phyloP scores from a whole-genome alignment of 2,329 filamentous ascomycete genomes.

The Rhexocercosporidium sp. region DNA sequence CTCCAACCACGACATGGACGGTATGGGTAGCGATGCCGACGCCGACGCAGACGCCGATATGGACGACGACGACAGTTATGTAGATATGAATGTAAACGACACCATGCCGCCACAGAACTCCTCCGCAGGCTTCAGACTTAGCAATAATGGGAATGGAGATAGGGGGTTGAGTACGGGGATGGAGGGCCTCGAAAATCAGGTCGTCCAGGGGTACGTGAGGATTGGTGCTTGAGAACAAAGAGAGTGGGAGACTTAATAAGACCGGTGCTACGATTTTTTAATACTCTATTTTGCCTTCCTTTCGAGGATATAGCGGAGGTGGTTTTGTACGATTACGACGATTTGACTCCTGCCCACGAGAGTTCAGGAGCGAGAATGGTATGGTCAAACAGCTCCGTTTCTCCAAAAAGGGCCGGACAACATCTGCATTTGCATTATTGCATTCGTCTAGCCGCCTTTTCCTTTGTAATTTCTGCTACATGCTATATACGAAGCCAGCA shows the following conservation, averaged over 20 bases:
- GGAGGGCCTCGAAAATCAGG: slow-evolving; percentile 34
- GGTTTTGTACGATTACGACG: background rate
- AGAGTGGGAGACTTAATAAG: background rate
- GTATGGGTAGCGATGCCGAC: slow-evolving; percentile 36
- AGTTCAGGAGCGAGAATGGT: background rate
- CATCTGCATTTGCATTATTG: too few species aligned
- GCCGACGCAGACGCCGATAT: slow-evolving; percentile 47
- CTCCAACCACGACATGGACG: slow-evolving; percentile 17
- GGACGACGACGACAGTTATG: slow-evolving; percentile 60
- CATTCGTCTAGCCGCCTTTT: too few species aligned
- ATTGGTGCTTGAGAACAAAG: slow-evolving; percentile 32
- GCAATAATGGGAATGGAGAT: slow-evolving; percentile 31
- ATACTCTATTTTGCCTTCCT: too few species aligned
- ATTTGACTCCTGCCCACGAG: background rate
- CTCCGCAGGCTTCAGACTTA: slow-evolving; percentile 28
- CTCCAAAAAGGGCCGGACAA: background rate
- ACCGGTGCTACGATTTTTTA: too few species aligned
- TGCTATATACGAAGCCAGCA: too few species aligned
- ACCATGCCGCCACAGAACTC: background rate
- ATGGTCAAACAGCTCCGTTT: background rate
- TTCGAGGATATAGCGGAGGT: background rate
- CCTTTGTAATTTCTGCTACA: too few species aligned
- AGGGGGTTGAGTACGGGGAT: slow-evolving; percentile 23
- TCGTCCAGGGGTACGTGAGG: slow-evolving; percentile 36
- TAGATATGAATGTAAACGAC: slow-evolving; percentile 48